phyloP scores from a whole-genome alignment of 139 green algal genomes.

The Deuterostichococcus epilithicus region DNA sequence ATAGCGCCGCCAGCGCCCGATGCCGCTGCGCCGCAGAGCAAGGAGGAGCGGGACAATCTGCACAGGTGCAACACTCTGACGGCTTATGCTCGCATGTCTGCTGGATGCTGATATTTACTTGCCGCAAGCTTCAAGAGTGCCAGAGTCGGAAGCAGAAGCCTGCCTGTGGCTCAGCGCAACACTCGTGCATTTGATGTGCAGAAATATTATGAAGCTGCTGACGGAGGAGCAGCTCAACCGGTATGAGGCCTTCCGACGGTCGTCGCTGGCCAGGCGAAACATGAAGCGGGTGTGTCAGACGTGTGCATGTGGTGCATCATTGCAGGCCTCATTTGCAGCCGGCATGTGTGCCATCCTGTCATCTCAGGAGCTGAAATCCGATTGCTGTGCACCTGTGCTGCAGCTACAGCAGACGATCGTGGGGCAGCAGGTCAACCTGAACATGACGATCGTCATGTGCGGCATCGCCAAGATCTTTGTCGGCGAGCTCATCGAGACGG shows the following conservation, averaged over 20 bases:
- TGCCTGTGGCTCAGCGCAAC: too few species aligned
- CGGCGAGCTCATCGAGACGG: constrained; percentile 67
- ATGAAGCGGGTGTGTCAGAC: constrained; percentile 36
- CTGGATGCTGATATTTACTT: too few species aligned
- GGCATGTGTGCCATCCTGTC: not conserved
- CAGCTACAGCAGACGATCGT: constrained; percentile 47
- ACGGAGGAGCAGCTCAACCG: constrained; percentile 64
- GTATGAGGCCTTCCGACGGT: constrained; percentile 64
- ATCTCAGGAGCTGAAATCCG: not conserved
- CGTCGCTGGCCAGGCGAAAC: constrained; percentile 43
- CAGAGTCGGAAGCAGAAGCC: too few species aligned
- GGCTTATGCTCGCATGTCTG: too few species aligned
- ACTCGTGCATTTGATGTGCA: constrained; percentile 6
- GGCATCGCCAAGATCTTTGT: constrained; percentile 75
- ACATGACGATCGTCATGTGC: constrained; percentile 58
- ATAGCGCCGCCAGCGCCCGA: not conserved
- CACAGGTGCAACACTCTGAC: not conserved
- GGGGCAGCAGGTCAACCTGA: constrained; percentile 19
- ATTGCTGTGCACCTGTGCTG: not conserved
- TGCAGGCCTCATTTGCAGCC: not conserved
- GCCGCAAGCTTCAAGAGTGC: too few species aligned
- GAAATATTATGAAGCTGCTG: constrained; percentile 49
- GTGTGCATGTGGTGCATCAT: not conserved
- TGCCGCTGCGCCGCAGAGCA: not conserved
- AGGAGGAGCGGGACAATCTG: not conserved